Conservation (phyloP, 495 filamentous ascomycete genomes). For the Trichoderma asperelloides region DNA sequence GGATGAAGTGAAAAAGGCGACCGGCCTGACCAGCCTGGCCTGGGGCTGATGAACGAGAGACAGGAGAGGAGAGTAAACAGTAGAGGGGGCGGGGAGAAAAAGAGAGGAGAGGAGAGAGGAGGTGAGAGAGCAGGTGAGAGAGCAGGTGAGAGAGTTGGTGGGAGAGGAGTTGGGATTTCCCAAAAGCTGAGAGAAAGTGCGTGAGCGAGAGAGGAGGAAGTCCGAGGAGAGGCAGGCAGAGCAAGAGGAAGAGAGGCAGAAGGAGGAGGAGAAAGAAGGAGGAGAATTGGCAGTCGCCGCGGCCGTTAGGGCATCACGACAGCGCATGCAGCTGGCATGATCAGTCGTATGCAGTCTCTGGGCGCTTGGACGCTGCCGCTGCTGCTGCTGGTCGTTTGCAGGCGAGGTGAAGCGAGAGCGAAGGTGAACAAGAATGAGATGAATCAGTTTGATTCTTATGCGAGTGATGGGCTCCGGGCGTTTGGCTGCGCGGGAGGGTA, state of each 20-base stretch:
- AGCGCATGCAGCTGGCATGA: constrained; percentile 1
- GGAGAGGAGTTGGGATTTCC: neutral
- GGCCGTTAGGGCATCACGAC: constrained; percentile 4
- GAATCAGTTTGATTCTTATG: neutral
- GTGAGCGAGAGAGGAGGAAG: neutral
- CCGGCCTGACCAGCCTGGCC: neutral
- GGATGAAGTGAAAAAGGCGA: neutral
- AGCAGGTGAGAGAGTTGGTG: neutral
- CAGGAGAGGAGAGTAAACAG: neutral
- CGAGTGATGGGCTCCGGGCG: constrained; percentile 2
- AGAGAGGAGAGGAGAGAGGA: neutral
- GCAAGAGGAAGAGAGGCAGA: neutral
- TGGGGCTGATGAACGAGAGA: neutral
- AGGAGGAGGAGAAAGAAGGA: neutral
- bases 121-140: neutral
- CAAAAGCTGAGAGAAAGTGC: neutral
- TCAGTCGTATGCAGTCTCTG: neutral
- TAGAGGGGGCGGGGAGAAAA: neutral
- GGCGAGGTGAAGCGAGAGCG: neutral
- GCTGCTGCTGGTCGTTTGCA: neutral
- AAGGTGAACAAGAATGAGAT: neutral
- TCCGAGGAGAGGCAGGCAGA: neutral
- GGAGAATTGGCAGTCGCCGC: neutral
- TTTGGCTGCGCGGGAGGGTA: neutral
- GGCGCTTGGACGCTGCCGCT: neutral